Base-by-base conservation (phyloP, 2,329 filamentous ascomycete genomes). In the Sporothrix globosa region DNA sequence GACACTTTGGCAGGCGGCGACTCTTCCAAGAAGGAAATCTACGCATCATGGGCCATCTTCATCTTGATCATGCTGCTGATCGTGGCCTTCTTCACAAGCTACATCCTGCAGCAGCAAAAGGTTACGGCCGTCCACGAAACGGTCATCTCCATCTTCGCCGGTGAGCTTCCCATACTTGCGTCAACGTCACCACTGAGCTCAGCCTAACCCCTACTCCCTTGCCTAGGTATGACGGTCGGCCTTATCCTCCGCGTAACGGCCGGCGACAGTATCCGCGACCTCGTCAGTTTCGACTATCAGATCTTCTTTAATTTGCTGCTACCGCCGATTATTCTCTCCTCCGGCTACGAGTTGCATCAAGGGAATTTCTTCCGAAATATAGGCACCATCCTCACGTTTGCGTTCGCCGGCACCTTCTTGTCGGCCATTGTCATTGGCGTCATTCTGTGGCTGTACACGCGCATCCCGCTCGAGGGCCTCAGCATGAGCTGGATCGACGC, bases 311-410 rank as follows among this genome's bases (percentile, higher is more conserved):
- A 99, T 81, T 88, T 99, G 60, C 88, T 99, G 14, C 91, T 99
- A n/a, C 96, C 96, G 50, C 96, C 96, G 70, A 99, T 99, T 78
- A 99, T 99, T 79, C 86, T 99, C 39, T 95, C 94, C 19, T 97
- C 95, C 19, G 96, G 96, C 69, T 99, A 98, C 82, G 96, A 99
- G 81, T 82, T 99, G 72, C 96, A 99, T 80, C 96, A 99, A 82
- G 94, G 92, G 76, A 99, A 99, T 83, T 99, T 99, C 86, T 99
- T 99, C 82, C 91, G 95, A 74, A 97, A 99, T 77, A 97, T 98
- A 73, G 95, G 96, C 73, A 96, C 93, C 7, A 99, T 99, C 76
- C 84, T 99, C 75, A 98, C 96, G 4, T 99, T 99, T 80, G 96
- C 96, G 39, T 98, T 99, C 78, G 94, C 92, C 66, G 96, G 96